Evolutionary conservation across 768 basidiomycete species (phyloP).

Genomic region (Auricularia sp.): DNA sequence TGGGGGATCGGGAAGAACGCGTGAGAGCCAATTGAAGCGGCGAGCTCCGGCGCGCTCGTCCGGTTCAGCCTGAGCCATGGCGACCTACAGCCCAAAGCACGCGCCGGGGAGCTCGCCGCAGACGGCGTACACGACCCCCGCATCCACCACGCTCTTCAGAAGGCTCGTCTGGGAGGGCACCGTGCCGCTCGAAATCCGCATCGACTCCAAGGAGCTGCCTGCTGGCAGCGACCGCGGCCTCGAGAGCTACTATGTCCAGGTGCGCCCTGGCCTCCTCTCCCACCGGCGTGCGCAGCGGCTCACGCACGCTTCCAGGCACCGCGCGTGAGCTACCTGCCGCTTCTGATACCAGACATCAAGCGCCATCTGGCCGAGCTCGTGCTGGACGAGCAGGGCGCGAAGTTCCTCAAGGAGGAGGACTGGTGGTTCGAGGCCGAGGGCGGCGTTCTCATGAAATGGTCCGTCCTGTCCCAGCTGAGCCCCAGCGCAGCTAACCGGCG

Average conservation of each 20-base stretch:
- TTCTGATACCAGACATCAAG: slow-evolving; percentile 81
- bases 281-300: not conserved
- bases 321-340: slow-evolving; percentile 85
- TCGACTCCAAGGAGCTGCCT: slow-evolving; percentile 82
- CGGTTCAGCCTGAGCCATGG: not conserved
- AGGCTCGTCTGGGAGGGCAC: slow-evolving; percentile 87
- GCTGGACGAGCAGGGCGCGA: slow-evolving; percentile 76
- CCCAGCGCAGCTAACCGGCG: not conserved
- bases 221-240: slow-evolving; percentile 82
- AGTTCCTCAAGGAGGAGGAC: slow-evolving; percentile 71
- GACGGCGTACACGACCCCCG: slow-evolving; percentile 40
- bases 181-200: slow-evolving; percentile 79
- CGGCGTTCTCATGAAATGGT: slow-evolving; percentile 83
- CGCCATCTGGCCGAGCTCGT: slow-evolving; percentile 86
- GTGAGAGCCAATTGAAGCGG: not conserved
- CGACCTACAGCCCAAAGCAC: slow-evolving; percentile 1
- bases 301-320: slow-evolving; percentile 45
- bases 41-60: too few species aligned
- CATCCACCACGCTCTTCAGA: slow-evolving; percentile 75
- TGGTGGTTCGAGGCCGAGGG: slow-evolving; percentile 97
- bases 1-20: not conserved
- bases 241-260: slow-evolving; percentile 79
- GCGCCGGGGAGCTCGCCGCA: slow-evolving; percentile 15
- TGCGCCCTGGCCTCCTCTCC: not conserved
- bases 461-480: slow-evolving; percentile 18